Percentiles rank a stretch among this genome's conserved stretches.
Conservation (phyloP, 164 flowering plant genomes). For the Akebia trifoliata region DNA sequence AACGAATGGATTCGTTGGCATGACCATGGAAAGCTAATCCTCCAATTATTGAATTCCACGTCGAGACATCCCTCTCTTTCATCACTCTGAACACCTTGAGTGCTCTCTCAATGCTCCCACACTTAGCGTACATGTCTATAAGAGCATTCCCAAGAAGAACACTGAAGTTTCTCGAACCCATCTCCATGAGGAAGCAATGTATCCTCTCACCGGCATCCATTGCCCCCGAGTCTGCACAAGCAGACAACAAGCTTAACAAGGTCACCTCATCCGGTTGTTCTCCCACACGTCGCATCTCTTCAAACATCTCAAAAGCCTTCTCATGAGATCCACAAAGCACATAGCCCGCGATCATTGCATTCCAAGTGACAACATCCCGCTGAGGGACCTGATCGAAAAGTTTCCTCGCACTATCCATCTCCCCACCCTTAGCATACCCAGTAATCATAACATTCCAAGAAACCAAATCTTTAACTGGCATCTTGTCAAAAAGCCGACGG, state of each 20-base stretch:
- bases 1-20: constrained; percentile 33
- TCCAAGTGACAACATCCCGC: constrained; percentile 63
- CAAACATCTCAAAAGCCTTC: constrained; percentile 53
- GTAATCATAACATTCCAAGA: constrained; percentile 92
- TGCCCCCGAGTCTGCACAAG: constrained; percentile 55
- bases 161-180: constrained; percentile 23
- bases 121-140: constrained; percentile 70
- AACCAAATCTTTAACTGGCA: constrained; percentile 71
- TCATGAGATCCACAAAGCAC: constrained; percentile 32
- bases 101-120: constrained; percentile 54
- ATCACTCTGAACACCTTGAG: constrained; percentile 41
- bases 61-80: constrained; percentile 46
- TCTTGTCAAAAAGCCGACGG: constrained; percentile 49
- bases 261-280: constrained; percentile 62
- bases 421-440: constrained; percentile 57
- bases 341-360: constrained; percentile 61
- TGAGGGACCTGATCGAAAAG: constrained; percentile 46
- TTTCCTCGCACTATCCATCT: constrained; percentile 54
- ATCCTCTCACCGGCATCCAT: constrained; percentile 50
- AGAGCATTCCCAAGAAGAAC: constrained; percentile 50
- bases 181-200: constrained; percentile 36
- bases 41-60: constrained; percentile 57
- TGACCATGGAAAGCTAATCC: constrained; percentile 67
- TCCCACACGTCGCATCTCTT: constrained; percentile 51
- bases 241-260: constrained; percentile 52